Evolutionary conservation across 225 moss, liverwort and hornwort genomes (phyloP).

Genomic region (Physcomitrellopsis africana): DNA sequence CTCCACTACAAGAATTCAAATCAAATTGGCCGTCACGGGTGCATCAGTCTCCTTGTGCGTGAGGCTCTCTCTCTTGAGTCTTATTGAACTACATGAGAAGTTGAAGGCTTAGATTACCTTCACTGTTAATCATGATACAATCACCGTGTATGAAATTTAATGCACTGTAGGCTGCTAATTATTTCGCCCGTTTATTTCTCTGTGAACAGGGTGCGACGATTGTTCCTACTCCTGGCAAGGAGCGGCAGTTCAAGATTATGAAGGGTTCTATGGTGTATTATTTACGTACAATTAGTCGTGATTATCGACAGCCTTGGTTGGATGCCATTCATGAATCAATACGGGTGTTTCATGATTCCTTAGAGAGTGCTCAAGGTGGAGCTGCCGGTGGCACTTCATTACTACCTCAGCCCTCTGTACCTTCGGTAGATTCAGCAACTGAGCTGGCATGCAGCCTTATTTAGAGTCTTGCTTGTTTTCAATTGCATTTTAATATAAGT

Average conservation of each 20-base stretch:
- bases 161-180: constrained; percentile 3
- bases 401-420: constrained; percentile 85
- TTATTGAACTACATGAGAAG: background rate
- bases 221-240: constrained; percentile 80
- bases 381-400: constrained; percentile 67
- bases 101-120: background rate
- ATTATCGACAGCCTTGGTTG: constrained; percentile 95
- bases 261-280: constrained; percentile 93
- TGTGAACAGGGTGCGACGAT: constrained; percentile 82
- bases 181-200: constrained; percentile 4
- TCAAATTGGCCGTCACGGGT: constrained; percentile 96
- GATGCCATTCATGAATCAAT: constrained; percentile 89
- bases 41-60: constrained; percentile 84
- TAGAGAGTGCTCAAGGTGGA: constrained; percentile 83
- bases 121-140: background rate
- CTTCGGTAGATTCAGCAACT: constrained; percentile 63
- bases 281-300: constrained; percentile 82
- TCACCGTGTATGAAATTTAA: background rate
- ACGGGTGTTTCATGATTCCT: constrained; percentile 78
- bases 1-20: constrained; percentile 92
- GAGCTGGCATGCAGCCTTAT: background rate
- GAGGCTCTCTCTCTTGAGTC: constrained; percentile 1
- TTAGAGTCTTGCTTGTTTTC: no score
- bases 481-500: background rate
- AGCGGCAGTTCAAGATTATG: constrained; percentile 97